Base-by-base conservation (phyloP, 2,329 filamentous ascomycete species). In the Conoideocrella luteorostrata region DNA sequence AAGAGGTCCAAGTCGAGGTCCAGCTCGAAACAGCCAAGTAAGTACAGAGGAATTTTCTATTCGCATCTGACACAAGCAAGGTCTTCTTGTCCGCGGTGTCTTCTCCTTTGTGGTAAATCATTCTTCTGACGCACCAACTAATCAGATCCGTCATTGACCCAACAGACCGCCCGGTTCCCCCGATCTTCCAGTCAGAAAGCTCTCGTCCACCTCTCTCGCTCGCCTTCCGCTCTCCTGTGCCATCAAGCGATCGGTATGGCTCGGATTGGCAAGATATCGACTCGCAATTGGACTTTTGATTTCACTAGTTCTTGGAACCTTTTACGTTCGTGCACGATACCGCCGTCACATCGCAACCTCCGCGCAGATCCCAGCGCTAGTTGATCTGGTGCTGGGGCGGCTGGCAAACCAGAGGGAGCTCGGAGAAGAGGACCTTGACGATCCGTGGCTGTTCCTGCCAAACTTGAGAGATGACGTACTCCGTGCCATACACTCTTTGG, bases 401-500 rank as follows among this genome's bases (percentile, higher is more conserved):
- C 77, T 98, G 13, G 84, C 86, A 10, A 80, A 77, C 28, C 91
- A 97, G 61, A 93, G 91, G 47, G 83, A 87, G 49, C 67, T 91
- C n/a, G 84, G 89, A 49, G 82, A 80, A 63, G 60, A 80, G 60
- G 62, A 75, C 62, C 47, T 82, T 41, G 77, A 80, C 15, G 90
- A 96, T 49, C 74, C 82, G 1, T 95, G 86, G 68, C 78, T 98
- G 49, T 87, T 88, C 57, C 78, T 96, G 54, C 87, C 87, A 1
- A 93, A 97, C 60, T 70, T 98, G 43, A 77, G 93, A 47, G 93
- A 98, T 58, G 91, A 97, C 58, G 84, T 98, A 3, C 72, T 98
- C 30, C 76, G 91, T 17, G 79, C 84, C 22, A 82, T 95, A 48
- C 88, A 96, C 61, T 84, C 78, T 4, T 74, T 90, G 17, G 73